These are phyloP conservation scores for Gaeumannomyces tritici DNA, from an alignment of 2,329 filamentous ascomycete genomes.

Conservation along the genomic window DNA sequence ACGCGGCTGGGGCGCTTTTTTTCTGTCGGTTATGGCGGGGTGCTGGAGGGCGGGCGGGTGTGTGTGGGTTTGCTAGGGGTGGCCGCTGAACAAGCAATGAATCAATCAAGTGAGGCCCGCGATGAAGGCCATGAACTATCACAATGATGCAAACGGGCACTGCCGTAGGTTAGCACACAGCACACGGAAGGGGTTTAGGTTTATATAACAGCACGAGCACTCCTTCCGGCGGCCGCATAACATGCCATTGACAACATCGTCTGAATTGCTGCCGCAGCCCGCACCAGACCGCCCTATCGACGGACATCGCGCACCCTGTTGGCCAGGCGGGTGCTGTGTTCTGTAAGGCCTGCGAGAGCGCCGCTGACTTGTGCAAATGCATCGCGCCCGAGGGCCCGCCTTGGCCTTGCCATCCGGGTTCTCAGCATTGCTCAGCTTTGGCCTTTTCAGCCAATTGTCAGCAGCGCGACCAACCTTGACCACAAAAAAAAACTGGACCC, in stretches of 20 bases:
- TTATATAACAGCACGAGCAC: too few species aligned
- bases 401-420: constrained; percentile 3
- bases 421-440: not conserved
- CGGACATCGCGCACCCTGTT: not conserved
- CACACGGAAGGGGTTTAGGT: too few species aligned
- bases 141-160: too few species aligned
- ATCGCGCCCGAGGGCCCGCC: not conserved
- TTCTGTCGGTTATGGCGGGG: too few species aligned
- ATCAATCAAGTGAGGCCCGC: too few species aligned
- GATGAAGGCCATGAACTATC: not conserved
- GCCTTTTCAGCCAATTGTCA: not conserved
- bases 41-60: too few species aligned
- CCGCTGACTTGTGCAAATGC: not conserved
- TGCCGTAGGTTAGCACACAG: too few species aligned
- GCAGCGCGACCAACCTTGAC: not conserved
- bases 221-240: too few species aligned
- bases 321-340: not conserved
- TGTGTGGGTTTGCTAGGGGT: too few species aligned
- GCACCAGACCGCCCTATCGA: not conserved
- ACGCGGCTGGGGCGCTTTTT: not conserved
- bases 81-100: too few species aligned
- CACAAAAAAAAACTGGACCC: not conserved
- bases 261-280: too few species aligned
- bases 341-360: not conserved
- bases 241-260: too few species aligned